phyloP scores from a whole-genome alignment of 352 stramenopile species.

The Globisporangium alternatum region DNA sequence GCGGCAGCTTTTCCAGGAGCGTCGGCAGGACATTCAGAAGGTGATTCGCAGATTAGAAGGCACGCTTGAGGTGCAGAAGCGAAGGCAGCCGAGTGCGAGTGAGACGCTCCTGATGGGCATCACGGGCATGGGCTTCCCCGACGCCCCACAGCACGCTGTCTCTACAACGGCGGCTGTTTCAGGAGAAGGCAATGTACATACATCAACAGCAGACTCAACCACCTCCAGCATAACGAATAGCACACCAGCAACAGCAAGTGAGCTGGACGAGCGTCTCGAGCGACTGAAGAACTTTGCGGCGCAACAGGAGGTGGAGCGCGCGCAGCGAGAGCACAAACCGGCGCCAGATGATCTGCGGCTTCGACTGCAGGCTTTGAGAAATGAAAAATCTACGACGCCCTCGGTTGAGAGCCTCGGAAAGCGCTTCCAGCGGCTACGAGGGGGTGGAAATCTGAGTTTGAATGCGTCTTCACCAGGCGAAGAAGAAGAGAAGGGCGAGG shows the following conservation, averaged over 20 bases:
- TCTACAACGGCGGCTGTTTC: neutral
- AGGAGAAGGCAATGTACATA: neutral
- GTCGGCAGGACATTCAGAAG: conserved; percentile 31
- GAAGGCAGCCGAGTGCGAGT: neutral
- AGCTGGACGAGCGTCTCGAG: conserved; percentile 33
- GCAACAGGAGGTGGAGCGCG: conserved; percentile 7
- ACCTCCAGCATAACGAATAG: neutral
- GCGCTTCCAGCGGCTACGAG: conserved; percentile 41
- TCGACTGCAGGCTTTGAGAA: conserved; percentile 51
- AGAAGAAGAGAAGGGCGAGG: neutral
- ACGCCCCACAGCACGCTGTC: neutral
- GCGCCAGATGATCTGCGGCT: conserved; percentile 24
- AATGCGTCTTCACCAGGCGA: neutral
- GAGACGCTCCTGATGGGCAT: conserved; percentile 12
- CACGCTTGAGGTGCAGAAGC: neutral
- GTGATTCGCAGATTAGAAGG: conserved; percentile 22
- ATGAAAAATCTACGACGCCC: conserved; percentile 25
- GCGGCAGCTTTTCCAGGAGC: conserved; percentile 26
- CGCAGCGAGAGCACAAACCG: conserved; percentile 14
- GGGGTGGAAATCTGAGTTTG: neutral
- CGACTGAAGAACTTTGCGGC: conserved; percentile 39
- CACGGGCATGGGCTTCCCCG: conserved; percentile 2
- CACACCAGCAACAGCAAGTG: neutral
- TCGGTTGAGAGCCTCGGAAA: conserved; percentile 27
- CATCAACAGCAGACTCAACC: neutral